Conservation (phyloP, 306 rosid species). For the Macrotyloma uniflorum region DNA sequence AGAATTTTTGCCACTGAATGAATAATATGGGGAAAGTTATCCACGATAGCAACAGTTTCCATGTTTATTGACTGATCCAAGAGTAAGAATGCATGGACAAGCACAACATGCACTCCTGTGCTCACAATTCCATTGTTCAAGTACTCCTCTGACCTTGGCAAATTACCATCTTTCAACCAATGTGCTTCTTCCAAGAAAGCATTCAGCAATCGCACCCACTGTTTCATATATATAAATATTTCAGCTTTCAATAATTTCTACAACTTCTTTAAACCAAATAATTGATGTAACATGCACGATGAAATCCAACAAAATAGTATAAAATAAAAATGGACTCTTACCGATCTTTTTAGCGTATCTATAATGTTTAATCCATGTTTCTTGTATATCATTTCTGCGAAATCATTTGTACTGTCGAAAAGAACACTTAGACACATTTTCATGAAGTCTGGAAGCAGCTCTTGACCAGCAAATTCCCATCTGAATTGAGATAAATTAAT, state of each 20-base stretch:
- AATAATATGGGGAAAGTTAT: constrained; percentile 32
- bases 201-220: constrained; percentile 58
- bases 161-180: constrained; percentile 45
- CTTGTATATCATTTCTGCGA: constrained; percentile 13
- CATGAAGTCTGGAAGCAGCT: constrained; percentile 39
- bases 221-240: neutral
- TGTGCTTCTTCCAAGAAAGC: constrained; percentile 51
- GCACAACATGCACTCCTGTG: constrained; percentile 57
- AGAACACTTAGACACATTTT: constrained; percentile 28
- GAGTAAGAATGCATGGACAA: constrained; percentile 51
- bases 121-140: constrained; percentile 52
- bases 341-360: constrained; percentile 35
- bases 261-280: neutral
- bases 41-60: constrained; percentile 33
- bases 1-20: constrained; percentile 44
- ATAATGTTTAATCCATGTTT: constrained; percentile 41
- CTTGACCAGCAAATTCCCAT: constrained; percentile 42
- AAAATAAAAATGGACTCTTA: neutral
- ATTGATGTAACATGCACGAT: neutral
- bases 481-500: neutral
- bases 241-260: neutral
- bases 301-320: neutral
- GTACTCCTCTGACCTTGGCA: constrained; percentile 50
- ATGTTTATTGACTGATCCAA: constrained; percentile 42
- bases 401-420: constrained; percentile 33